A percentile compares a stretch with the other conserved stretches of the same genome.
Conservation (phyloP, 345 rosid genomes). For the Firmiana major region DNA sequence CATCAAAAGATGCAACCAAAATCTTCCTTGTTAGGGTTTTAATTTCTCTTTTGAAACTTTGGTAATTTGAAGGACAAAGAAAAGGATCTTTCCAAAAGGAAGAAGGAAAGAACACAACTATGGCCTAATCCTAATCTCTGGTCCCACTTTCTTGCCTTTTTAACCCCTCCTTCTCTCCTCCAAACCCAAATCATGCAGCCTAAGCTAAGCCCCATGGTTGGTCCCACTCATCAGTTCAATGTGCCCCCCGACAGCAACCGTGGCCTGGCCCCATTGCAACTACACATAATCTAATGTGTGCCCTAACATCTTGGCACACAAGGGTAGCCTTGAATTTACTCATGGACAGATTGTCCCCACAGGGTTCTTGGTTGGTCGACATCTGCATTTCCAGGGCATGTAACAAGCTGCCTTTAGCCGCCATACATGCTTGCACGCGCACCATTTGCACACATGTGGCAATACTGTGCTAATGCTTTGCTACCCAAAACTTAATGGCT, state of each 20-base stretch:
- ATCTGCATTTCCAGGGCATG: constrained; percentile 24
- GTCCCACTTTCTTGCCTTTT: constrained; percentile 24
- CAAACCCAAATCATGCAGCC: constrained; percentile 29
- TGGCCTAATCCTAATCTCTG: constrained; percentile 13
- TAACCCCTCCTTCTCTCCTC: background rate
- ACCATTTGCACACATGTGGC: constrained; percentile 40
- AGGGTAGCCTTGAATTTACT: constrained; percentile 25
- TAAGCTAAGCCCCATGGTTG: constrained; percentile 24
- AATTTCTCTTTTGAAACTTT: constrained; percentile 1
- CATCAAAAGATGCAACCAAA: constrained; percentile 34
- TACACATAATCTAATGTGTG: constrained; percentile 47
- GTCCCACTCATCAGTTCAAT: constrained; percentile 34
- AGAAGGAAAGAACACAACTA: background rate
- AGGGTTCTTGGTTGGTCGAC: constrained; percentile 26
- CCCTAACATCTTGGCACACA: constrained; percentile 45
- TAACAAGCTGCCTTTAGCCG: constrained; percentile 48
- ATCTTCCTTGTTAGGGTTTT: constrained; percentile 19
- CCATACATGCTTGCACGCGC: constrained; percentile 57
- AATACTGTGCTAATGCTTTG: background rate
- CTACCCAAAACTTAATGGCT: background rate
- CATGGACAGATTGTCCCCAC: constrained; percentile 49
- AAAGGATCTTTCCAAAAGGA: constrained; percentile 13
- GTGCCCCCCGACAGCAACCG: constrained; percentile 46
- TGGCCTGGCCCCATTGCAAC: constrained; percentile 40
- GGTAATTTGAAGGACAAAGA: constrained; percentile 25